phyloP scores from a whole-genome alignment of 176 grass and related monocot genomes.

The Triticum aestivum region DNA sequence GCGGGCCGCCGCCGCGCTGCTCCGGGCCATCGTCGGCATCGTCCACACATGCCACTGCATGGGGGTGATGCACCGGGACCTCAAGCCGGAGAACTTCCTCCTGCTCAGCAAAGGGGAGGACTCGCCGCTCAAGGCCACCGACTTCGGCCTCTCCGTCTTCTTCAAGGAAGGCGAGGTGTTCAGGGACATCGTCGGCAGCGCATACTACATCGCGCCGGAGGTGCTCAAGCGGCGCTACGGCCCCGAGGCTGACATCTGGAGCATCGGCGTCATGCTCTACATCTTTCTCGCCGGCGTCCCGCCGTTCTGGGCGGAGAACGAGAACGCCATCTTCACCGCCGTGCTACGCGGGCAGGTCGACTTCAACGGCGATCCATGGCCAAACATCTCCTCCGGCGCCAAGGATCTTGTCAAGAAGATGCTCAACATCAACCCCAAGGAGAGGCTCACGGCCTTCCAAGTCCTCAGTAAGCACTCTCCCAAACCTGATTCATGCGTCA shows the following conservation, averaged over 20 bases:
- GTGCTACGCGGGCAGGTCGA: conserved; percentile 63
- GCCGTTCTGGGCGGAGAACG: conserved; percentile 77
- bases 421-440: conserved; percentile 68
- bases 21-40: conserved; percentile 56
- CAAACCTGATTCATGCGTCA: background rate
- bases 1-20: conserved; percentile 53
- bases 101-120: conserved; percentile 57
- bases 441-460: conserved; percentile 76
- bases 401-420: conserved; percentile 82
- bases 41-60: conserved; percentile 69
- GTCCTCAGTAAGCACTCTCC: conserved; percentile 58
- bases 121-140: conserved; percentile 71
- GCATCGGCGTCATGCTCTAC: conserved; percentile 83
- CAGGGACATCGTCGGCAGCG: conserved; percentile 75
- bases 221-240: conserved; percentile 76
- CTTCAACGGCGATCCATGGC: conserved; percentile 70
- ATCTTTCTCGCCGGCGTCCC: conserved; percentile 83
- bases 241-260: conserved; percentile 80
- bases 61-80: conserved; percentile 86
- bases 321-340: conserved; percentile 74
- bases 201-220: conserved; percentile 81
- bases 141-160: conserved; percentile 91
- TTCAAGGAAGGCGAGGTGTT: conserved; percentile 69
- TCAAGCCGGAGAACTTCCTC: conserved; percentile 91
- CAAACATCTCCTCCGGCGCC: conserved; percentile 50